Conservation (phyloP, 345 rosid species). For the Hibiscus trionum region DNA sequence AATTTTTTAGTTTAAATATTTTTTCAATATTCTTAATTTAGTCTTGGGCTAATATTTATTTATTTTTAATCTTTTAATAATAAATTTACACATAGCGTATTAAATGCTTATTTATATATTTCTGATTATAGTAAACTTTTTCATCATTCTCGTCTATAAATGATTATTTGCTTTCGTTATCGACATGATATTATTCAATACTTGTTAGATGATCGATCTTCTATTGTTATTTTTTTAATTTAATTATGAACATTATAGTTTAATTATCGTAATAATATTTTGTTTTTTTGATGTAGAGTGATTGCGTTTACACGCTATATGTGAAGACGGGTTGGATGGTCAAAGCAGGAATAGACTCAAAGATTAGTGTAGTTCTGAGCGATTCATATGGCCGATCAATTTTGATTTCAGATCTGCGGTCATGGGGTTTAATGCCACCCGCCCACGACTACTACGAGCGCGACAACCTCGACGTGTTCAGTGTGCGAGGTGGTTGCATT, state of each 20-base stretch:
- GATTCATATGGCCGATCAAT: constrained; percentile 21
- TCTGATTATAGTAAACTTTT: background rate
- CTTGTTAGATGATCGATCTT: no score
- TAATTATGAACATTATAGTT: no score
- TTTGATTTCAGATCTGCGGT: constrained; percentile 22
- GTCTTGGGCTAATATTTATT: no score
- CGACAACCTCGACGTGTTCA: constrained; percentile 35
- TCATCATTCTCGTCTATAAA: background rate
- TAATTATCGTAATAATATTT: no score
- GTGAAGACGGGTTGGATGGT: constrained; percentile 34
- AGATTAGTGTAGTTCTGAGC: constrained; percentile 24
- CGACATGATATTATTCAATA: no score
- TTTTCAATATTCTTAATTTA: no score
- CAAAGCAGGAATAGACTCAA: constrained; percentile 39
- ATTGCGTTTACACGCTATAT: constrained; percentile 33
- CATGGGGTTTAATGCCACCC: constrained; percentile 41
- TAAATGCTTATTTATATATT: background rate
- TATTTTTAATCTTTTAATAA: no score
- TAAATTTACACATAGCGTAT: no score
- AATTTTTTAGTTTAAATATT: no score
- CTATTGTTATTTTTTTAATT: background rate
- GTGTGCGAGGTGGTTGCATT: constrained; percentile 33
- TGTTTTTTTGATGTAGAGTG: background rate
- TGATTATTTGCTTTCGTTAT: background rate
- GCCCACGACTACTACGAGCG: constrained; percentile 35